phyloP scores from a whole-genome alignment of 2,329 filamentous ascomycete species.

The Verticillium albo-atrum region DNA sequence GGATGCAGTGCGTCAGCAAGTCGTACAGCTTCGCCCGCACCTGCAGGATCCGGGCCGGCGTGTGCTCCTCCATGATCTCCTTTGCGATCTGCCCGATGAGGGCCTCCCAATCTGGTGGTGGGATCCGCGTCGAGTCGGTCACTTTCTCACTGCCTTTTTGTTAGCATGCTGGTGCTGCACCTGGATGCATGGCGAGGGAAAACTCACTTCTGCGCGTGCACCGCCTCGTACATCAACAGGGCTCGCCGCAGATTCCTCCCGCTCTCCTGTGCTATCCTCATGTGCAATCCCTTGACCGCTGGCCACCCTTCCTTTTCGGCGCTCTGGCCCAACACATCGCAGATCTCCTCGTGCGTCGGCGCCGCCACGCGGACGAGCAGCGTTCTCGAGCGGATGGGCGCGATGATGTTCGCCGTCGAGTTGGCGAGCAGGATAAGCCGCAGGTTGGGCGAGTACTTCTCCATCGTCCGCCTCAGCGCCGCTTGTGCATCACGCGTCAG shows the following conservation, averaged over 20 bases:
- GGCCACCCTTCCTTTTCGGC: slow-evolving; percentile 81
- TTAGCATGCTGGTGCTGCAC: slow-evolving; percentile 21
- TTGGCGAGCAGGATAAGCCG: slow-evolving; percentile 90
- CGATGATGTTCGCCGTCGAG: slow-evolving; percentile 96
- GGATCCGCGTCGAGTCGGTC: slow-evolving; percentile 81
- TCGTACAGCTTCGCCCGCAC: slow-evolving; percentile 96
- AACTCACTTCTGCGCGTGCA: slow-evolving; percentile 91
- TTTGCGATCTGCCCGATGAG: slow-evolving; percentile 85
- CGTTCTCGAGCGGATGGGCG: slow-evolving; percentile 91
- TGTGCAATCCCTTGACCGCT: slow-evolving; percentile 69
- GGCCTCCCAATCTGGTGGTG: slow-evolving; percentile 94
- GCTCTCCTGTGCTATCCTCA: slow-evolving; percentile 83
- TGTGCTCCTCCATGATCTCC: slow-evolving; percentile 89
- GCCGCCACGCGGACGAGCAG: slow-evolving; percentile 88
- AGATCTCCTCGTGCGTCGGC: slow-evolving; percentile 81
- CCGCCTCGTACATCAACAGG: slow-evolving; percentile 93
- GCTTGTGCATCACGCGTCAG: slow-evolving; percentile 92
- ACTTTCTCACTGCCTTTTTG: slow-evolving; percentile 70
- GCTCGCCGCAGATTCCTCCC: slow-evolving; percentile 86
- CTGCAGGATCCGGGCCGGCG: slow-evolving; percentile 81
- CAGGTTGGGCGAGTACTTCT: slow-evolving; percentile 96
- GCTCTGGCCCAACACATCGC: slow-evolving; percentile 63
- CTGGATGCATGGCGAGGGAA: background rate
- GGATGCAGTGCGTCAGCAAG: slow-evolving; percentile 93
- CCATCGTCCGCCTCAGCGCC: slow-evolving; percentile 92